Evolutionary conservation across 495 filamentous ascomycete species (phyloP), one percentile per base, ranked within the genome.

Genomic region (Elaphomyces granulatus): DNA sequence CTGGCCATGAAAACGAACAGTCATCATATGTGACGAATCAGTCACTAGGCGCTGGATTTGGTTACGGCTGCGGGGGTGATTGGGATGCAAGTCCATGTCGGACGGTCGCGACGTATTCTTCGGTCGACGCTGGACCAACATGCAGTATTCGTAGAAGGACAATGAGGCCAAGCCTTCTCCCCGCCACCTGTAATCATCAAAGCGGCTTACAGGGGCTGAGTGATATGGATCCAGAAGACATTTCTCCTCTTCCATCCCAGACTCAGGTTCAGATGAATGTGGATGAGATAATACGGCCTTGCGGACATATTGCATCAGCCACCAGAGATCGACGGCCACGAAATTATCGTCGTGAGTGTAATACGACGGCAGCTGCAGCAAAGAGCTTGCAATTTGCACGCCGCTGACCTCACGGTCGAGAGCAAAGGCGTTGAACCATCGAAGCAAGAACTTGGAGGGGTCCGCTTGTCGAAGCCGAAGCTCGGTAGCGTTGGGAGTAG

Each of bases 301-400:
- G 12, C 23, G 6, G 23, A 12, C 23, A 37, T 42, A 42, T 17
- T 26, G 40, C 20, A 31, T 42, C 28, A 42, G 40, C 40, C 40
- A 42, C 40, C 40, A 42, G 3, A 42, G 40, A 30, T 42, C 36
- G 33, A 42, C 26, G 20, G 21, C 17, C 10, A 28, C 26, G 40
- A 42, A 42, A 21, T 36, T 42, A 20, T 36, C 18, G 20, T 36
- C 30, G 33, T 36, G 14, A 8, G 17, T 42, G 33, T 42, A 42
- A 34, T 42, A 36, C n/a, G 14, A 26, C 15, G 40, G 40, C 8
- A 42, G 40, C 8, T 42, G 15, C 10, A 42, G 40, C 28, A 42
- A 37, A 10, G 33, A 31, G 20, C 33, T 42, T 20, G 40, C 40
- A 14, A 42, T 26, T 34, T 36, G 18, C 15, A 42, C 36, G 10